Evolutionary conservation across 2,329 filamentous ascomycete species (phyloP).

Genomic region (Penicillium sp.): DNA sequence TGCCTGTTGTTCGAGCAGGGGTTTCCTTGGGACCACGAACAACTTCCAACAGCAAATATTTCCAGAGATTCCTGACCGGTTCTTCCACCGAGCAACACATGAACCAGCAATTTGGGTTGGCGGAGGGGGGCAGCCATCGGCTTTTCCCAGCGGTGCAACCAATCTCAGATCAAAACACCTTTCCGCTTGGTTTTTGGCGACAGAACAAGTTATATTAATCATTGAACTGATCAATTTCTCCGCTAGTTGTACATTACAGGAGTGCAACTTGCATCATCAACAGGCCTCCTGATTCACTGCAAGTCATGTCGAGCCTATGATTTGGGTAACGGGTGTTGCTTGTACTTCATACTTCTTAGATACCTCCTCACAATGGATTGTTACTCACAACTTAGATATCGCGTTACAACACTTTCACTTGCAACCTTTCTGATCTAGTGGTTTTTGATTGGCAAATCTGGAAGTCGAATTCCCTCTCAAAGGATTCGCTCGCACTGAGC

Average conservation of each 20-base stretch:
- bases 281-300: not conserved
- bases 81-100: too few relatives aligned
- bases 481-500: too few relatives aligned
- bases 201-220: constrained; percentile 15
- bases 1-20: not conserved
- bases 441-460: too few relatives aligned
- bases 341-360: not conserved
- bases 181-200: constrained; percentile 25
- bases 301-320: too few relatives aligned
- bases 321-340: not conserved
- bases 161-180: not conserved
- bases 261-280: not conserved
- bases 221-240: not conserved
- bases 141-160: not conserved
- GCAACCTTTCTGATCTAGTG: too few relatives aligned
- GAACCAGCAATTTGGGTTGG: not conserved
- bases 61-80: not conserved
- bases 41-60: not conserved
- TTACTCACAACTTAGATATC: not conserved
- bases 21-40: not conserved
- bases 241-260: not conserved
- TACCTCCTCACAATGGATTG: not conserved
- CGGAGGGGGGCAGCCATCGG: not conserved
- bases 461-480: too few relatives aligned
- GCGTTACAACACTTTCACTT: not conserved